Conservation (phyloP, 306 rosid species). For the Erythrophleum fordii region DNA sequence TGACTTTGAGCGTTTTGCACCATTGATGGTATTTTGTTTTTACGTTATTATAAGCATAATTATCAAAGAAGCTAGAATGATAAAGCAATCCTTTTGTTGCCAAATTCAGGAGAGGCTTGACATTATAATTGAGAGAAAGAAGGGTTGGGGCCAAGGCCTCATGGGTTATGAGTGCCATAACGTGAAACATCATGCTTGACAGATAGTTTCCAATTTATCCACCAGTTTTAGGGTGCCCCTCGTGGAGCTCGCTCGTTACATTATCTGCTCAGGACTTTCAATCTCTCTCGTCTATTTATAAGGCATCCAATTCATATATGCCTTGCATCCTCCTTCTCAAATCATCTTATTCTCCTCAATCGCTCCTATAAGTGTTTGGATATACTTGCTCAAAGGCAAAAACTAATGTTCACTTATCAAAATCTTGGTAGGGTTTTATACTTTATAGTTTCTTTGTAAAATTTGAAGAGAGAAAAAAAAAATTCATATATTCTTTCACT, state of each 20-base stretch:
- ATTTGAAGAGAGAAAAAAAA: too few relatives aligned
- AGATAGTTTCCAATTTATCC: conserved; percentile 38
- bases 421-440: too few relatives aligned
- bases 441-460: too few relatives aligned
- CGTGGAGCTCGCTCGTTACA: conserved; percentile 24
- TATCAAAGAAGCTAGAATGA: conserved; percentile 45
- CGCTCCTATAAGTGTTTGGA: too few relatives aligned
- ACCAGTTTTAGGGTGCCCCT: conserved; percentile 32
- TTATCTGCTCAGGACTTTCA: conserved; percentile 23
- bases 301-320: neutral
- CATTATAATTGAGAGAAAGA: conserved; percentile 35
- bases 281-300: conserved; percentile 16
- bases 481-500: too few relatives aligned
- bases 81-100: conserved; percentile 43
- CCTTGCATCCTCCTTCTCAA: too few relatives aligned
- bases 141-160: conserved; percentile 52
- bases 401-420: too few relatives aligned
- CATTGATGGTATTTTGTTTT: conserved; percentile 66
- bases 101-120: conserved; percentile 36
- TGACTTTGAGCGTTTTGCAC: conserved; percentile 37
- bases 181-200: conserved; percentile 74
- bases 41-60: conserved; percentile 62
- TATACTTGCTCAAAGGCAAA: too few relatives aligned
- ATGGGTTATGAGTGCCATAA: conserved; percentile 77
- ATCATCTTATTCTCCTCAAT: too few relatives aligned